A percentile compares a stretch with the other conserved stretches of the same genome.
phyloP scores from a whole-genome alignment of 73 alveolate species.

The Tetrahymena thermophila region DNA sequence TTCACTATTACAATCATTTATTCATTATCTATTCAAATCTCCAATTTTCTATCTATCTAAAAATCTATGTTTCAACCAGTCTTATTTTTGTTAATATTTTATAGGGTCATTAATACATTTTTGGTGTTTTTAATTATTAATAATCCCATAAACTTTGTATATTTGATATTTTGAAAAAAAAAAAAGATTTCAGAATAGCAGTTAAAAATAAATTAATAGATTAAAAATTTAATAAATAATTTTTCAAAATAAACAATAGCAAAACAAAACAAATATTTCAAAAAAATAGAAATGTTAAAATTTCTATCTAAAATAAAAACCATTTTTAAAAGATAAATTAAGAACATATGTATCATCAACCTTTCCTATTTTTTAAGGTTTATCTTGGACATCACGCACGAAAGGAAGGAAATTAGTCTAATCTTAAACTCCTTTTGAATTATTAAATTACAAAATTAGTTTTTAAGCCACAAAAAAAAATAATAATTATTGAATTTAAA shows the following conservation, averaged over 20 bases:
- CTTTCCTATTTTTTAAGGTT: not conserved
- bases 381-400: not conserved
- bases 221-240: too few relatives aligned
- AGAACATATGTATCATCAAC: not conserved
- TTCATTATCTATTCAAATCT: too few relatives aligned
- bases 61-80: too few relatives aligned
- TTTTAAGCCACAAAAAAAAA: not conserved
- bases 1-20: not conserved
- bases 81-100: too few relatives aligned
- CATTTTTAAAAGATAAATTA: not conserved
- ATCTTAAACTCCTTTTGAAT: not conserved
- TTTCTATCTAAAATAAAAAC: not conserved
- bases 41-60: too few relatives aligned
- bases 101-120: too few relatives aligned
- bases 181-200: too few relatives aligned
- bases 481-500: not conserved
- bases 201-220: too few relatives aligned
- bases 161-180: too few relatives aligned
- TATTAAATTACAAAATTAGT: not conserved
- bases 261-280: not conserved
- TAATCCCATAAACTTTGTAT: too few relatives aligned
- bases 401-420: not conserved
- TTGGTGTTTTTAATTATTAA: too few relatives aligned
- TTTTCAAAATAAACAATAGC: not conserved
- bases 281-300: too few relatives aligned